Conservation (phyloP, 306 rosid genomes). For the Gillenia trifoliata region DNA sequence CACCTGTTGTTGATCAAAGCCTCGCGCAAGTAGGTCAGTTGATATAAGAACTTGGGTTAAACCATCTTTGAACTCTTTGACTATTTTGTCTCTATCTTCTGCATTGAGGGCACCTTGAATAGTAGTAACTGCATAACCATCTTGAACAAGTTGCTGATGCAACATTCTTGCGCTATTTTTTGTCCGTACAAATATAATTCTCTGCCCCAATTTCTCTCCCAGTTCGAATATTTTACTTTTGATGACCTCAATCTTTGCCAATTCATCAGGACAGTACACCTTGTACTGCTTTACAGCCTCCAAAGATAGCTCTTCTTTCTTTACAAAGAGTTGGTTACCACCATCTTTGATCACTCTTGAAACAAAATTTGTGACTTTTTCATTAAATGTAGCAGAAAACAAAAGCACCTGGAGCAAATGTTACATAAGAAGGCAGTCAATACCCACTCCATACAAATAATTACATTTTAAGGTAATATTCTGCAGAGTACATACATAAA, state of each 20-base stretch:
- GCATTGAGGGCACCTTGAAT: conserved; percentile 63
- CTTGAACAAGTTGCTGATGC: conserved; percentile 49
- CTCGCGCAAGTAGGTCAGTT: conserved; percentile 80
- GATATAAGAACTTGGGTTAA: conserved; percentile 78
- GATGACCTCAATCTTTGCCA: conserved; percentile 50
- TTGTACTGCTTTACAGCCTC: conserved; percentile 81
- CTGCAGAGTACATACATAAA: neutral
- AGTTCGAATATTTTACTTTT: conserved; percentile 65
- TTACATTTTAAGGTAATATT: neutral
- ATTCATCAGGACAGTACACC: conserved; percentile 67
- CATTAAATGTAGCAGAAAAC: conserved; percentile 92
- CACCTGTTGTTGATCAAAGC: conserved; percentile 92
- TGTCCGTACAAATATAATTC: conserved; percentile 73
- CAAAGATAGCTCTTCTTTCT: conserved; percentile 79
- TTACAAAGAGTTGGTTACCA: conserved; percentile 76
- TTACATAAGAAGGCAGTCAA: neutral
- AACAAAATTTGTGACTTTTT: conserved; percentile 65
- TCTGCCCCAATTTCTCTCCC: conserved; percentile 88
- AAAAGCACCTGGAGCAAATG: conserved; percentile 57
- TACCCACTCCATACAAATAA: neutral
- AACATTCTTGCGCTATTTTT: conserved; percentile 59
- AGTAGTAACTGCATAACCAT: conserved; percentile 68
- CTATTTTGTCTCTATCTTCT: conserved; percentile 72
- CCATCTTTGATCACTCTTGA: conserved; percentile 55
- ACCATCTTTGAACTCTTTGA: conserved; percentile 78